Base-by-base conservation (phyloP, 2,329 filamentous ascomycete genomes). In the Stemphylium beticola region DNA sequence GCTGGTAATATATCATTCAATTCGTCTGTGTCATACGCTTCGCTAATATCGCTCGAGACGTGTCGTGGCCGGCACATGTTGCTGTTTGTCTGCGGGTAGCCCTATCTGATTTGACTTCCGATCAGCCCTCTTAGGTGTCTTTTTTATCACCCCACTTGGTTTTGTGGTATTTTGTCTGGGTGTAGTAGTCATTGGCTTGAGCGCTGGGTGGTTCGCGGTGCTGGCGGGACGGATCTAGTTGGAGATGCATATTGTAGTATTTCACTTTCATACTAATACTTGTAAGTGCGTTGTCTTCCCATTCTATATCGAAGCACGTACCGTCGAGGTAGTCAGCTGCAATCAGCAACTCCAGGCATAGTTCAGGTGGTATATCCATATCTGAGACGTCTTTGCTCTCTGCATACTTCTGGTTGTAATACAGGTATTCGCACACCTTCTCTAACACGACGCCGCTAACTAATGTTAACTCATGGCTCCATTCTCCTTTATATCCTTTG, bases 351-450 rank as follows among this genome's bases (percentile, higher is more conserved):
- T 93, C 90, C 38, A 93, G 80, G 65, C 89, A 92, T 44, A 93
- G 79, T 77, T 93, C 89, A 26, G 89, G 85, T 11, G 89, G 89
- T 54, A 93, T 88, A 14, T 92, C 89, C 86, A 92, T 89, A 68
- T 93, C 90, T 4, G 88, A 86, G 17, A 92, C 89, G 65, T 92
- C 87, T 64, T 88, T 86, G 62, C 81, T 81, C 62, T 91, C 83
- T 46, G 83, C 83, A 75, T 91, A 83, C 67, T 87, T 88, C 76
- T 92, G 87, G 79, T 89, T 90, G 79, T 92, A 93, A 72, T 92
- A 90, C 58, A 92, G 87, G 76, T 93, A 93, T 76, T 93, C 89
- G 74, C 87, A 89, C 29, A 93, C 87, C 72, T 91, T 92, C 73
- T 93, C 90, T 2, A 93, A 84, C 5, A 92, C 84, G 48, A 88